These are phyloP conservation scores for Hansfordia pulvinata DNA, from an alignment of 2,329 filamentous ascomycete genomes.

Conservation along the genomic window DNA sequence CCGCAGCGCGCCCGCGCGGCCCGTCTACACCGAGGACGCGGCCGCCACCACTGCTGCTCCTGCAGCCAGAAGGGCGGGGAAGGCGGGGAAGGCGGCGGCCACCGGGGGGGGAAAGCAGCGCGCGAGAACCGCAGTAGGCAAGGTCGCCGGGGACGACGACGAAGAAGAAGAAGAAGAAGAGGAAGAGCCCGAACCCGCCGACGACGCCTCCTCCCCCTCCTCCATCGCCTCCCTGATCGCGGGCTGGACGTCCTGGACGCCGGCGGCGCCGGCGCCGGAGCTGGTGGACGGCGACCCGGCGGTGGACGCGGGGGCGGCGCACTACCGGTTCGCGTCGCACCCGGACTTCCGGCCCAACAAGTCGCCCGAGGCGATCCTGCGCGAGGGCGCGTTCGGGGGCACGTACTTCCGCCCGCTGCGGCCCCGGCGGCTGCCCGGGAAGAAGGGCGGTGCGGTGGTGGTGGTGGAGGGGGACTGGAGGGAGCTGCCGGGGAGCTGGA, in stretches of 20 bases:
- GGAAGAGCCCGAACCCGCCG: not conserved
- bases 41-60: no score
- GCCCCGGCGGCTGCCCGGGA: constrained; percentile 25
- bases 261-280: constrained; percentile 22
- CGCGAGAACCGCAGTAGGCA: constrained; percentile 1
- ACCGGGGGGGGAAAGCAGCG: constrained; percentile 1
- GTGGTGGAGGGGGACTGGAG: constrained; percentile 30
- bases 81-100: constrained; percentile 1
- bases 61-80: no score
- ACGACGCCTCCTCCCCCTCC: constrained; percentile 2
- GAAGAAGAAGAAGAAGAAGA: constrained; percentile 1
- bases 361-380: constrained; percentile 34
- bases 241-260: constrained; percentile 29
- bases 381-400: constrained; percentile 37
- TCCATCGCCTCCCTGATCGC: constrained; percentile 10
- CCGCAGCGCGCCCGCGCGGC: constrained; percentile 20
- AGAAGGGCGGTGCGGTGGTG: no score
- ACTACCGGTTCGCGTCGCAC: constrained; percentile 31
- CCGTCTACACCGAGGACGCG: constrained; percentile 22
- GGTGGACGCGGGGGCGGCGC: constrained; percentile 19
- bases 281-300: no score
- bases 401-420: constrained; percentile 34
- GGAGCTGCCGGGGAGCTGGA: constrained; percentile 30
- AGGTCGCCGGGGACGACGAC: not conserved
- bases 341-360: constrained; percentile 36